Base-by-base conservation (phyloP, 164 flowering plant species). In the Platanus orientalis region DNA sequence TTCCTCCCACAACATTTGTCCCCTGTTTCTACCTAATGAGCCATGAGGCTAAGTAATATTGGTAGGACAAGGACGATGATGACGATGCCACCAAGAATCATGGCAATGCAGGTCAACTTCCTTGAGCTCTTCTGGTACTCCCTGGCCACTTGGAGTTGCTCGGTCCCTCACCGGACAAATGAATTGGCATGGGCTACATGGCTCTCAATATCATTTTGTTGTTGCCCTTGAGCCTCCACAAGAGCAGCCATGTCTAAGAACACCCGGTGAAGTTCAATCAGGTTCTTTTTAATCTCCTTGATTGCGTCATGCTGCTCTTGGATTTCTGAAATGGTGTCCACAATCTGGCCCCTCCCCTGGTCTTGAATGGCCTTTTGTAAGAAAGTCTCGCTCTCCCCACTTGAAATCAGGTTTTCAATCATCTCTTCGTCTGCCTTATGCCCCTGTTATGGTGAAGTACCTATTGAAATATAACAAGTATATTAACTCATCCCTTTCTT, bases 211-310 rank as follows among this genome's bases (percentile, higher is more conserved):
- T 77, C 63, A 28, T 77, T 69, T 16, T 73, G 75, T 60, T 77
- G 75, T 40, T 77, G 75, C 17, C 80, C 80, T 44, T 77, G 78
- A 7, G 75, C 70, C 40, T 77, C 77, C 19, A 77, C 80, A 58
- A 77, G 61, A 0, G 70, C 78, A 32, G 75, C 77, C 80, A 77
- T 77, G 71, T 77, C 80, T 16, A 73, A 53, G 65, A 77, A 77
- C 11, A 74, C 75, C 65, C 74, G 80, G 55, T 73, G 77, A 13
- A 77, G 73, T 60, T 77, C 80, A 6, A 74, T 61, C 24, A 77
- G 65, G 71, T 66, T 74, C 63, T 65, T 74, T 71, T 73, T 69
- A 0, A 74, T 65, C 66, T 73, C 80, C 48, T 73, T 77, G 3
- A 67, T 71, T 1, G 78, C 75, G 17, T 71, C 75, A n/a, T 74